A percentile compares a stretch with the other conserved stretches of the same genome.
Conservation (phyloP, 2,329 filamentous ascomycete species). For the Colletotrichum endophyticum region DNA sequence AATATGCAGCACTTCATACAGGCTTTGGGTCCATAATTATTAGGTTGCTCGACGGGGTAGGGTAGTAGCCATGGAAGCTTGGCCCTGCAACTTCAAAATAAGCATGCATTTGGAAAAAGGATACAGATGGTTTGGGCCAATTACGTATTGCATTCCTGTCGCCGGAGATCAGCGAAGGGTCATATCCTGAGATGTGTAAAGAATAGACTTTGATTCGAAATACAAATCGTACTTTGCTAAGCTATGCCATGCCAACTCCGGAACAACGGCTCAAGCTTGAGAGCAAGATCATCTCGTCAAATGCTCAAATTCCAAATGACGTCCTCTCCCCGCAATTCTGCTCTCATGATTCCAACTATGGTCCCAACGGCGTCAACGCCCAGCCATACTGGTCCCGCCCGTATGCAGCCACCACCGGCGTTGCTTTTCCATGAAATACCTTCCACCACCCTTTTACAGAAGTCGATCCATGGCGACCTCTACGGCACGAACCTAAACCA, state of each 20-base stretch:
- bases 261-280: not conserved
- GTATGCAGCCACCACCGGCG: not conserved
- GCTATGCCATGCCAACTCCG: not conserved
- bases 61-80: not conserved
- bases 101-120: not conserved
- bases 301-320: not conserved
- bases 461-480: not conserved
- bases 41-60: not conserved
- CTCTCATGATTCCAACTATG: not conserved
- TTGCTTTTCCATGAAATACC: not conserved
- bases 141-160: not conserved
- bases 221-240: not conserved
- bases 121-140: not conserved
- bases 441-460: not conserved
- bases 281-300: not conserved
- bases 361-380: not conserved
- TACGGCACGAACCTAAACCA: not conserved
- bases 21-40: not conserved
- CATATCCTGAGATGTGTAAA: not conserved
- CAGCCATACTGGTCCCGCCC: too few relatives aligned
- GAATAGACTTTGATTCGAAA: not conserved
- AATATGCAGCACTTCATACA: not conserved
- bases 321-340: not conserved
- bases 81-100: not conserved
- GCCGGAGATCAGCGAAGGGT: fast-evolving